Evolutionary conservation across 352 stramenopile genomes (phyloP).

Genomic region (Phytophthora podocarpi): DNA sequence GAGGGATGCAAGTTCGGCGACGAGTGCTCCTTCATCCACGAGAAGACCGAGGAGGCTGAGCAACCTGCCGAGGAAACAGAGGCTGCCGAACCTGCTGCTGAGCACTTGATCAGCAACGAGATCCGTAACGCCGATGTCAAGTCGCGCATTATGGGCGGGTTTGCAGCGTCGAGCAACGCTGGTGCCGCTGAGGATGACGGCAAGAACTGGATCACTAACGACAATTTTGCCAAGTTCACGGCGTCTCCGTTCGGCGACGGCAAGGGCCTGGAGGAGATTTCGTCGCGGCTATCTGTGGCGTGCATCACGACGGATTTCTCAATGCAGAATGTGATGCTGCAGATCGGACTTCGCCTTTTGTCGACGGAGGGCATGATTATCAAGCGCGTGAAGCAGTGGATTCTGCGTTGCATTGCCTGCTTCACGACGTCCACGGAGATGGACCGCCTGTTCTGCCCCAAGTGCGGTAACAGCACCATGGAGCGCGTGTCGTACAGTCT

Average conservation of each 20-base stretch:
- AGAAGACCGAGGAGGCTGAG: slow-evolving; percentile 40
- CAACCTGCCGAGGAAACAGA: slow-evolving; percentile 18
- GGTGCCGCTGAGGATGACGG: slow-evolving; percentile 82
- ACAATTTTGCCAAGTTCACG: slow-evolving; percentile 69
- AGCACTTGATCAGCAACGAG: slow-evolving; percentile 50
- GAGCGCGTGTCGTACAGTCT: slow-evolving; percentile 95
- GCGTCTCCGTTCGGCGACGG: slow-evolving; percentile 78
- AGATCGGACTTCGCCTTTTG: slow-evolving; percentile 84
- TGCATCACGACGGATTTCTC: slow-evolving; percentile 91
- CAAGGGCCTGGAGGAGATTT: slow-evolving; percentile 67
- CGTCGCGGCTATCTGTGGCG: slow-evolving; percentile 54
- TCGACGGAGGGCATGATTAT: slow-evolving; percentile 88
- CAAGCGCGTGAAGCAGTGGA: slow-evolving; percentile 94
- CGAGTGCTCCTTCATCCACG: slow-evolving; percentile 74
- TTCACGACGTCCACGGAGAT: slow-evolving; percentile 95
- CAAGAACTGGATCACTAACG: slow-evolving; percentile 87
- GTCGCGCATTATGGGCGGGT: slow-evolving; percentile 86
- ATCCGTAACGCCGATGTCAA: slow-evolving; percentile 85
- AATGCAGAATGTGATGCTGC: slow-evolving; percentile 92
- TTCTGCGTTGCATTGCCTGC: slow-evolving; percentile 97
- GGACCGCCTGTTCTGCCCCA: slow-evolving; percentile 95
- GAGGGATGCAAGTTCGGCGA: slow-evolving; percentile 78
- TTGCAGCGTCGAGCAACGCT: slow-evolving; percentile 78
- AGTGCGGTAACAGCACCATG: slow-evolving; percentile 96
- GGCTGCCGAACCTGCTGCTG: slow-evolving; percentile 24